These are phyloP conservation scores for Cercospora sesami DNA, from an alignment of 2,329 filamentous ascomycete species.

Conservation along the genomic window DNA sequence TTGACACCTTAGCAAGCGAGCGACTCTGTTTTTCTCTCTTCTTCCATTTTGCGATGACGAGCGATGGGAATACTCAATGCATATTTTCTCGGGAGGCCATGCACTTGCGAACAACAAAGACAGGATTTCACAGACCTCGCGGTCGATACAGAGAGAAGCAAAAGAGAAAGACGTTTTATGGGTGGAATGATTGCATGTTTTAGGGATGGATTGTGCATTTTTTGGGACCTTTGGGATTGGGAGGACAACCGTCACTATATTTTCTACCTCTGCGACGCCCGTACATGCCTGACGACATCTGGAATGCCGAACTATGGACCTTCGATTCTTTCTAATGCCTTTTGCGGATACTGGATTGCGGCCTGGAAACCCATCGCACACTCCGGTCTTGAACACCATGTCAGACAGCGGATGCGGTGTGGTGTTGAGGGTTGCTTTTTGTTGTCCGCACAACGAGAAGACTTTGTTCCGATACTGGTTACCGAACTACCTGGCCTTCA, in stretches of 20 bases:
- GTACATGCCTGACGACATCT: constrained; percentile 25
- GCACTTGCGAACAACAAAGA: constrained; percentile 18
- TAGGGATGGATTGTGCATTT: constrained; percentile 13
- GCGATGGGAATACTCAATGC: constrained; percentile 13
- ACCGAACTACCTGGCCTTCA: constrained; percentile 18
- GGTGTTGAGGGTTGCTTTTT: constrained; percentile 24
- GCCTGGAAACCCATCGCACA: constrained; percentile 31
- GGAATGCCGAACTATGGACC: constrained; percentile 20
- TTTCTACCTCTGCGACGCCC: constrained; percentile 20
- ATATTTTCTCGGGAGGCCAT: constrained; percentile 22
- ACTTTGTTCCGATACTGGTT: constrained; percentile 20
- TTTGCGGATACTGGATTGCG: constrained; percentile 2
- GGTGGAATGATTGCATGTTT: constrained; percentile 19
- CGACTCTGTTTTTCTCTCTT: constrained; percentile 20
- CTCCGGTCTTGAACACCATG: constrained; percentile 23
- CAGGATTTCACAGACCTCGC: constrained; percentile 19
- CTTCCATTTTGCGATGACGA: constrained; percentile 8
- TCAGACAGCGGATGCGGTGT: constrained; percentile 30
- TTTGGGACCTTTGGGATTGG: constrained; percentile 13
- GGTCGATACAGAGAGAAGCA: constrained; percentile 17
- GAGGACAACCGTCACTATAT: background rate
- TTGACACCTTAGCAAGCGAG: constrained; percentile 27
- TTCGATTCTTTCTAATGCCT: constrained; percentile 20
- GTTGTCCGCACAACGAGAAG: constrained; percentile 19
- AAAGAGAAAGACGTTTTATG: constrained; percentile 10